Percentiles rank a stretch among this genome's conserved stretches.
phyloP scores from a whole-genome alignment of 1,284 basidiomycete species.

The Pholiota adiposa region DNA sequence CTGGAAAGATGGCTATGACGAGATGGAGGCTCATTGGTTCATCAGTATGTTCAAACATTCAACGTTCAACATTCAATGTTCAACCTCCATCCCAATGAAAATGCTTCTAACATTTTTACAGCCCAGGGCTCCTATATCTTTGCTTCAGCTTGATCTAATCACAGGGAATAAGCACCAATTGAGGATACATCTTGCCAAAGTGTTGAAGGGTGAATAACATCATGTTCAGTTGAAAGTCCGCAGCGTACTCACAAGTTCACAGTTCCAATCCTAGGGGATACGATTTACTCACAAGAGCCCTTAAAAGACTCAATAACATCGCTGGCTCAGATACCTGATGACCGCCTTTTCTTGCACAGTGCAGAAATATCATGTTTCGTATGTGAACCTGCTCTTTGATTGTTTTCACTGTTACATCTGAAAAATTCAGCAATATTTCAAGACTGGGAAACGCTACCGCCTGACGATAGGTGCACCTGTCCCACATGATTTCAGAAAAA shows the following conservation, averaged over 20 bases:
- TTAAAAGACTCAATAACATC: slow-evolving; percentile 34
- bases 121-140: slow-evolving; percentile 55
- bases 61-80: no score
- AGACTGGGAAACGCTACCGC: slow-evolving; percentile 19
- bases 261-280: slow-evolving; percentile 73
- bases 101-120: slow-evolving; percentile 26
- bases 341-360: slow-evolving; percentile 65
- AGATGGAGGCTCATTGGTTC: slow-evolving; percentile 64
- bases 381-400: slow-evolving; percentile 26
- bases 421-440: slow-evolving; percentile 18
- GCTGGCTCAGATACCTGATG: slow-evolving; percentile 40
- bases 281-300: slow-evolving; percentile 43
- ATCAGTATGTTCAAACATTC: slow-evolving; percentile 68
- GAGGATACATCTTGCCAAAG: slow-evolving; percentile 63
- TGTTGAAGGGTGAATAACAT: slow-evolving; percentile 40
- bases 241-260: not conserved
- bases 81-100: slow-evolving; percentile 6
- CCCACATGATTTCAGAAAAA: slow-evolving; percentile 21
- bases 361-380: slow-evolving; percentile 60
- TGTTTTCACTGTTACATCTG: not conserved
- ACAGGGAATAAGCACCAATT: slow-evolving; percentile 77
- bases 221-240: not conserved
- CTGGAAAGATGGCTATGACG: slow-evolving; percentile 49
- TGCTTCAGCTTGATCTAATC: slow-evolving; percentile 57
- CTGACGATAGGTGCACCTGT: slow-evolving; percentile 22